Evolutionary conservation across 129 eudicot species (phyloP).

Genomic region (Pittosporum tobira): DNA sequence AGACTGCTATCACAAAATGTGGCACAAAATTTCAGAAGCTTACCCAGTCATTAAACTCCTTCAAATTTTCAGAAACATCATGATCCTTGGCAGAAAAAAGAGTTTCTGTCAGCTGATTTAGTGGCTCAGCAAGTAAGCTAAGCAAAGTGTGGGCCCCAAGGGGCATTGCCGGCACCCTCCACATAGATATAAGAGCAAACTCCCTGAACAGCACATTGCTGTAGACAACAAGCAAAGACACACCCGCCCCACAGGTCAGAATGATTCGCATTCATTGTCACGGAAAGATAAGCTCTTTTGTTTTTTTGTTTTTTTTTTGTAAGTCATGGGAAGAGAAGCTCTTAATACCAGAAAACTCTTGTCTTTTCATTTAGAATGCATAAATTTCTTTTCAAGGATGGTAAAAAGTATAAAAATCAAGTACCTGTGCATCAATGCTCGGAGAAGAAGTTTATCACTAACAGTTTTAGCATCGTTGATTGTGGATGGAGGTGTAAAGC

Average conservation of each 20-base stretch:
- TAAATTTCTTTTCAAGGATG: neutral
- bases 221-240: no score
- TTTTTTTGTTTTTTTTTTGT: no score
- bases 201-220: constrained; percentile 93
- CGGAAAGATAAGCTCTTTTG: neutral
- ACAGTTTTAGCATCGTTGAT: constrained; percentile 51
- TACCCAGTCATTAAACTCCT: constrained; percentile 97
- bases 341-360: neutral
- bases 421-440: constrained; percentile 84
- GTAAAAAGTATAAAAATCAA: neutral
- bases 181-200: constrained; percentile 92
- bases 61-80: constrained; percentile 66
- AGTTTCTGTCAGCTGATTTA: constrained; percentile 62
- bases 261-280: neutral
- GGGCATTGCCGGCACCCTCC: constrained; percentile 91
- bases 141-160: constrained; percentile 87
- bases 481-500: constrained; percentile 94
- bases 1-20: neutral
- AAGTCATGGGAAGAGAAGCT: neutral
- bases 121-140: constrained; percentile 91
- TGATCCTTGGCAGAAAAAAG: constrained; percentile 39
- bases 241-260: neutral
- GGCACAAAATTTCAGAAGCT: constrained; percentile 16
- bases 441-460: constrained; percentile 57
- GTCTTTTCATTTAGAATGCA: constrained; percentile 1